Base-by-base conservation (phyloP, 805 yeast species). In the Candida argentea region DNA sequence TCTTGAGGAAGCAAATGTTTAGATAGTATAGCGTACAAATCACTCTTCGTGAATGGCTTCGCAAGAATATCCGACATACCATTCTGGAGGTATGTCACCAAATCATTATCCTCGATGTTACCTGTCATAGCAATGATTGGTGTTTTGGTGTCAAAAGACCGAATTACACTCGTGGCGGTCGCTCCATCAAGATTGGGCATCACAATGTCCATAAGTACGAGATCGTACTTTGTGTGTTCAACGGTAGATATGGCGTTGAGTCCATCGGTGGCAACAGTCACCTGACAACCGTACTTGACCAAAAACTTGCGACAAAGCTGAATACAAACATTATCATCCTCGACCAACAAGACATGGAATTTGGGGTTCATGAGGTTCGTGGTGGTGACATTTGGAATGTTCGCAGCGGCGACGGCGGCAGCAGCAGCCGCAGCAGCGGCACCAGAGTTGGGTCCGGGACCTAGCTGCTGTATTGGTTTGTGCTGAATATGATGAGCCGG, bases 51-150 rank as follows among this genome's bases (percentile, higher is more conserved):
- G 50, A 91, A 91, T 1, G 98, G 98, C 47, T 91, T 85, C 4
- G 94, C 94, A 37, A 91, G 61, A 20, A 91, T 84, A 52, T 85
- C 95, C 33, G 83, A 77, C 84, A 86, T 86, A 4, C 95, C 96
- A 44, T 85, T 84, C 41, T 78, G 79, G 34, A 83, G 57, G 50
- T 82, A 85, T 1, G 76, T 79, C 26, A 81, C 80, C 33, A 85
- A 61, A 51, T 85, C 94, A 39, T 78, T 74, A 38, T 79, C 83
- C 40, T 81, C 79, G 32, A 84, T 81, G 47, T 84, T 85, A 22
- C 94, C 93, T 2, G 95, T 84, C 94, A 84, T 84, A 17, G 94
- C 93, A 39, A 91, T 79, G 37, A 91, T 83, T 8, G 97, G 97
- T 0, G 95, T 84, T 30, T 69, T 70, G 13, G 73, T 72, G 50